Percentiles rank a stretch among this genome's conserved stretches.
Conservation (phyloP, 2,329 filamentous ascomycete species). For the Fusarium haematococcum region DNA sequence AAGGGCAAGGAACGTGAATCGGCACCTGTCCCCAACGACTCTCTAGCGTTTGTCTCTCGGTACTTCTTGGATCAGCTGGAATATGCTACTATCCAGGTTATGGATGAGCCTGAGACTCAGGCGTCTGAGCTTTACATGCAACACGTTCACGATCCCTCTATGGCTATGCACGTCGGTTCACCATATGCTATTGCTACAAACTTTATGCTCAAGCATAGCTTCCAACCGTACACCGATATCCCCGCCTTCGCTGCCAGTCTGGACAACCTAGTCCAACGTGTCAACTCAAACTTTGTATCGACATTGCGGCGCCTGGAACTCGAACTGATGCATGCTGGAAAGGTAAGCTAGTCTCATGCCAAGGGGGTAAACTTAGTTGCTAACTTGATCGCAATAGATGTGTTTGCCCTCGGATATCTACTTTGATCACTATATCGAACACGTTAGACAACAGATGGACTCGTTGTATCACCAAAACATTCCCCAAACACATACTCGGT, state of each 20-base stretch:
- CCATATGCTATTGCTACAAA: constrained; percentile 52
- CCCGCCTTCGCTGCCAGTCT: constrained; percentile 50
- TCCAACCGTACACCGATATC: constrained; percentile 49
- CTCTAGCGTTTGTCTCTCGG: constrained; percentile 55
- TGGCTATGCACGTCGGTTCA: constrained; percentile 42
- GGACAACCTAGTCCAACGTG: constrained; percentile 49
- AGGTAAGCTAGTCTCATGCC: constrained; percentile 49
- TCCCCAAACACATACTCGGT: constrained; percentile 46
- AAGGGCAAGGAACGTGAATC: constrained; percentile 59
- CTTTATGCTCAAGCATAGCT: constrained; percentile 52
- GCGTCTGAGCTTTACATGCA: constrained; percentile 57
- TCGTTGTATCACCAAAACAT: constrained; percentile 53
- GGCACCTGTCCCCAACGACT: constrained; percentile 52
- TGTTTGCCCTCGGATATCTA: constrained; percentile 51
- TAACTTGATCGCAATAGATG: constrained; percentile 48
- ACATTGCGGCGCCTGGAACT: constrained; percentile 63
- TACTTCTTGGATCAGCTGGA: constrained; percentile 67
- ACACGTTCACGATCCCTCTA: constrained; percentile 52
- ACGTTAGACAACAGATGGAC: constrained; percentile 57
- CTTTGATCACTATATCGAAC: constrained; percentile 56
- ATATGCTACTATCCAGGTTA: constrained; percentile 52
- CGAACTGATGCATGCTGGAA: constrained; percentile 63
- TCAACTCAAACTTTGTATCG: constrained; percentile 51
- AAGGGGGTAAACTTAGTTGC: neutral
- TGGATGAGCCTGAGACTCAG: constrained; percentile 47